Evolutionary conservation across 768 basidiomycete species (phyloP).

Genomic region (Mycena belliarum): DNA sequence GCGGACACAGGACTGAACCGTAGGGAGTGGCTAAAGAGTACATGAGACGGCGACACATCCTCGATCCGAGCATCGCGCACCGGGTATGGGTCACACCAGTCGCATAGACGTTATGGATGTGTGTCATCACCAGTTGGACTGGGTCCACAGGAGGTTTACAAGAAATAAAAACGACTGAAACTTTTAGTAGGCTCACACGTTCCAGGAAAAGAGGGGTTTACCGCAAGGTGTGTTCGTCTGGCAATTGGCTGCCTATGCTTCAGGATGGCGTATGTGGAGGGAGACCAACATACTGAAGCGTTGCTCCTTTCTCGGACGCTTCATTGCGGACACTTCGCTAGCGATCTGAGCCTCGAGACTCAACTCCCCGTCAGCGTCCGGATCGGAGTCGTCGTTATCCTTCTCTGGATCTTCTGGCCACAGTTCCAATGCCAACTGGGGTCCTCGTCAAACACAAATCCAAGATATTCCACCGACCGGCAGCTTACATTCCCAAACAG

Average conservation of each 20-base stretch:
- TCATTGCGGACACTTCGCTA: slow-evolving; percentile 70
- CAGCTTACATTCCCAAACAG: slow-evolving; percentile 76
- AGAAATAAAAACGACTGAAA: slow-evolving; percentile 74
- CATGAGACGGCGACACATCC: slow-evolving; percentile 2
- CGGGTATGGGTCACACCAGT: slow-evolving; percentile 68
- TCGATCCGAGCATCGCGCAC: slow-evolving; percentile 34
- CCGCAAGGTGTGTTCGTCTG: slow-evolving; percentile 81
- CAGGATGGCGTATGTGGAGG: neutral
- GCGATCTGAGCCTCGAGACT: slow-evolving; percentile 73
- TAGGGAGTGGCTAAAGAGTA: slow-evolving; percentile 55
- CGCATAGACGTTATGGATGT: slow-evolving; percentile 60
- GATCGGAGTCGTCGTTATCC: slow-evolving; percentile 31
- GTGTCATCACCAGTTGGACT: slow-evolving; percentile 62
- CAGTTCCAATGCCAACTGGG: slow-evolving; percentile 66
- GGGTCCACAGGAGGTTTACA: slow-evolving; percentile 80
- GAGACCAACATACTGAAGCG: slow-evolving; percentile 57
- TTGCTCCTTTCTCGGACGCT: slow-evolving; percentile 60
- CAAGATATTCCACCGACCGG: slow-evolving; percentile 1
- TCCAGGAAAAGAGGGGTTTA: slow-evolving; percentile 31
- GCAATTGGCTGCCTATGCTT: slow-evolving; percentile 58
- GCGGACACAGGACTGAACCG: slow-evolving; percentile 72
- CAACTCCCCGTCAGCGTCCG: slow-evolving; percentile 39
- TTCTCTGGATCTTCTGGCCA: slow-evolving; percentile 54
- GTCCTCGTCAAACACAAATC: neutral
- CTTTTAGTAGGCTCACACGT: neutral